These are phyloP conservation scores for Aureobasidium subglaciale DNA, from an alignment of 2,329 filamentous ascomycete genomes.

Conservation along the genomic window DNA sequence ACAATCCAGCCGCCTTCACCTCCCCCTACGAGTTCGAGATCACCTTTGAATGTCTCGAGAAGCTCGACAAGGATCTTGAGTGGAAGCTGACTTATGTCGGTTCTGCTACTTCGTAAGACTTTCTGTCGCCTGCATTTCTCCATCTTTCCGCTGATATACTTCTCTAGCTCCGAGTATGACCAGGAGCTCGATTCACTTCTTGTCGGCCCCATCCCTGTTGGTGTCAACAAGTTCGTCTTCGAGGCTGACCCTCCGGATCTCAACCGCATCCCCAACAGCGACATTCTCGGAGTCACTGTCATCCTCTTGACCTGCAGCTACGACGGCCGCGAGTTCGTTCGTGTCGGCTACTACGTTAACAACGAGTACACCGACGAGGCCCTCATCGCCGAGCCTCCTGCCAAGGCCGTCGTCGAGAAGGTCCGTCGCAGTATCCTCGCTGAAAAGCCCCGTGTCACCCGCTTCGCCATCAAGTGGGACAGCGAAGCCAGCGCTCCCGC, in stretches of 20 bases:
- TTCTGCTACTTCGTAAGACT: constrained; percentile 82
- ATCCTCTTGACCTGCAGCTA: constrained; percentile 95
- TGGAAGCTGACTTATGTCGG: constrained; percentile 99
- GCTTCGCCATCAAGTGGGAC: constrained; percentile 99
- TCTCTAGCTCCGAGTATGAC: constrained; percentile 78
- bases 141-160: not conserved
- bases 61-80: constrained; percentile 92
- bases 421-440: constrained; percentile 87
- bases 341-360: constrained; percentile 98
- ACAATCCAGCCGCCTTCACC: constrained; percentile 93
- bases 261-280: constrained; percentile 81
- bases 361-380: constrained; percentile 96
- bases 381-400: constrained; percentile 78
- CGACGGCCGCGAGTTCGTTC: constrained; percentile 92
- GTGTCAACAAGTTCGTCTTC: constrained; percentile 98
- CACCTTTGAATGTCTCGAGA: constrained; percentile 95
- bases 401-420: constrained; percentile 87
- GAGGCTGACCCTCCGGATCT: constrained; percentile 90
- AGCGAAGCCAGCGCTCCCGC: constrained; percentile 94
- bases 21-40: constrained; percentile 96
- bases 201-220: constrained; percentile 93
- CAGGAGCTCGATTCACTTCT: constrained; percentile 96
- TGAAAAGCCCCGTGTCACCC: constrained; percentile 94
- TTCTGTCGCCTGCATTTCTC: constrained; percentile 18
- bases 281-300: constrained; percentile 94